Evolutionary conservation across 2,329 filamentous ascomycete genomes (phyloP), one percentile per base, ranked within the genome.

Genomic region (Aspergillus japonicus): DNA sequence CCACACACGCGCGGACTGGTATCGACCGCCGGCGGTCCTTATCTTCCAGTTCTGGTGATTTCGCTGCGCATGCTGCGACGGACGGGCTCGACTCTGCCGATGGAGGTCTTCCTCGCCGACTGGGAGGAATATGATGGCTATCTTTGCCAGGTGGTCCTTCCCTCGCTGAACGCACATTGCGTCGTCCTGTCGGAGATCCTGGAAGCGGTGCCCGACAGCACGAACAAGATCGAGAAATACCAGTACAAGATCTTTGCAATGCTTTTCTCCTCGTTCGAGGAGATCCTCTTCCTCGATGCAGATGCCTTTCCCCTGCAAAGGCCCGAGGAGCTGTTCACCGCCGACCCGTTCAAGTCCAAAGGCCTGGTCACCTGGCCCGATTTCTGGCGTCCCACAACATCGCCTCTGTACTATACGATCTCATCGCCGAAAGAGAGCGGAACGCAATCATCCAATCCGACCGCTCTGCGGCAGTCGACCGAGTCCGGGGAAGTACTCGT

Each of bases 281-380:
- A 83, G 55, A 77, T 84, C 11, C 74, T 86, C 33, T 84, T 83
- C 68, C 75, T 86, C 57, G 84, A 86, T 65, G 80, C 81, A 52
- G 83, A 85, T 65, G 77, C 77, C 54, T 82, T 84, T 64, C 81
- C 83, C 11, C 68, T 78, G 8, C 69, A 76, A 60, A 69, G 80
- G 47, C 77, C 79, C 1, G 66, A 65, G 2, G 47, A 61, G 3
- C 68, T 86, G 11, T 81, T 86, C 65, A 68, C 73, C 4, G 71
- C 74, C 1, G 77, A 82, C 42, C 82, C 82, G 0, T 86, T 81
- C 69, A 71, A 60, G 6, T 78, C 78, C 0, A 77, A 76, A 1
- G 83, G 83, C n/a, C 71, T 85, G 35, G 73, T 86, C 19, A 78
- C 80, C n/a, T 86, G 82, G 82, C 83, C 84, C 5, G 83, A 85